Conservation (phyloP, 208 protist genomes). For the Porcisia hertigi region DNA sequence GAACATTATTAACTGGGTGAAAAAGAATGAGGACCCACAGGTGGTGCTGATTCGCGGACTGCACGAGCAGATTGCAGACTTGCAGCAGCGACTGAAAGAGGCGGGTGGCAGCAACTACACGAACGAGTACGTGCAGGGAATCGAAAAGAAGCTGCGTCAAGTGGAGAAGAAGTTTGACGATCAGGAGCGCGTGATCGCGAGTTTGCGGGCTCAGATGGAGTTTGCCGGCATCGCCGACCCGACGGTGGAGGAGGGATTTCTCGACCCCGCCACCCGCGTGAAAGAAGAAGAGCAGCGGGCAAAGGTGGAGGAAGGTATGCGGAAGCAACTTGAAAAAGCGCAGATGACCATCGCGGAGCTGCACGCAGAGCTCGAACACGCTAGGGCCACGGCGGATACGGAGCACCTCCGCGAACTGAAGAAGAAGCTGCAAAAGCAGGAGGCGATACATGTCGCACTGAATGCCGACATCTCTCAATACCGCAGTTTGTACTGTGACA, state of each 20-base stretch:
- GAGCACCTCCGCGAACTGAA: constrained; percentile 36
- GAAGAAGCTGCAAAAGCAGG: constrained; percentile 28
- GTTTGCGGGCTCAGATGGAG: constrained; percentile 50
- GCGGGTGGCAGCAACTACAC: constrained; percentile 59
- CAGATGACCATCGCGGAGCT: constrained; percentile 45
- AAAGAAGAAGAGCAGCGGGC: constrained; percentile 24
- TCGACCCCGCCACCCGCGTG: constrained; percentile 12
- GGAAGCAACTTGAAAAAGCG: constrained; percentile 40
- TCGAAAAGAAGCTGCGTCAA: constrained; percentile 37
- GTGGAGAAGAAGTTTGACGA: constrained; percentile 59
- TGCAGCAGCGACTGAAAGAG: constrained; percentile 64
- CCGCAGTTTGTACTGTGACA: constrained; percentile 14
- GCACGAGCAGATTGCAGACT: constrained; percentile 53
- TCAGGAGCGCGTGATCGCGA: constrained; percentile 56
- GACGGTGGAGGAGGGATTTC: constrained; percentile 33
- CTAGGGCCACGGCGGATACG: constrained; percentile 21
- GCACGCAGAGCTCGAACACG: constrained; percentile 43
- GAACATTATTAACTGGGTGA: constrained; percentile 91
- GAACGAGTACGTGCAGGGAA: constrained; percentile 63
- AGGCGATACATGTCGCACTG: constrained; percentile 11
- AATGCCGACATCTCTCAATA: constrained; percentile 18
- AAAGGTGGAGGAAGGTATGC: constrained; percentile 33
- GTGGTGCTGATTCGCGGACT: constrained; percentile 59
- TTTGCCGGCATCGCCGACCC: constrained; percentile 44
- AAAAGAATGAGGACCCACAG: constrained; percentile 93